A percentile compares a stretch with the other conserved stretches of the same genome.
phyloP scores from a whole-genome alignment of 352 stramenopile species.

The Phytophthora sojae region DNA sequence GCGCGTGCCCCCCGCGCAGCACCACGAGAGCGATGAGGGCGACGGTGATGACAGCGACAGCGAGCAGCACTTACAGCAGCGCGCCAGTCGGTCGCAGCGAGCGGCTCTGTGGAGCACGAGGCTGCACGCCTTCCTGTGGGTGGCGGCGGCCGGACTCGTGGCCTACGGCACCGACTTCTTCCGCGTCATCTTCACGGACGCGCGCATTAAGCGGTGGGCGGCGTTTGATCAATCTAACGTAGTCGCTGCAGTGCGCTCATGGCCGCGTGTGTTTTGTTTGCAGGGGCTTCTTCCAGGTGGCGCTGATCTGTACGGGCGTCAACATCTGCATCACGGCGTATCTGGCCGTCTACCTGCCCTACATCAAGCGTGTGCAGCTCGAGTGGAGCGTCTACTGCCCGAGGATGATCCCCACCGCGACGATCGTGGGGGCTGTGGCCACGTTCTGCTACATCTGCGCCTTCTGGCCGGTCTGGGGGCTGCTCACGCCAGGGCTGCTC shows the following conservation, averaged over 20 bases:
- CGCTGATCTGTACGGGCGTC: conserved; percentile 76
- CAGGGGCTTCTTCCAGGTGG: conserved; percentile 86
- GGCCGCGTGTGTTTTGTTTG: neutral
- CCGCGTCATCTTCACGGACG: conserved; percentile 69
- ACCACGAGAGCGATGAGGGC: conserved; percentile 43
- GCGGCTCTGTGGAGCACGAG: conserved; percentile 74
- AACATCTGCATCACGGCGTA: conserved; percentile 91
- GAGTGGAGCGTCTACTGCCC: conserved; percentile 95
- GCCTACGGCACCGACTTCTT: conserved; percentile 81
- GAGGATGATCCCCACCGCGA: conserved; percentile 91
- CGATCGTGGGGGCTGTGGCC: conserved; percentile 68
- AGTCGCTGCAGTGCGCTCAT: too few relatives aligned
- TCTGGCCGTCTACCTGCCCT: conserved; percentile 87
- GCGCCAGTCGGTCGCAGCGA: conserved; percentile 46
- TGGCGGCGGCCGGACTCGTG: conserved; percentile 56
- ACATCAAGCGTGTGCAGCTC: conserved; percentile 82
- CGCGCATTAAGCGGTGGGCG: conserved; percentile 50
- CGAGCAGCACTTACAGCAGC: conserved; percentile 32
- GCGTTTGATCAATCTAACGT: neutral
- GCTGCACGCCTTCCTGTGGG: conserved; percentile 79
- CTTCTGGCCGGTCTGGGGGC: conserved; percentile 93
- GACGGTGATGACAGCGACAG: conserved; percentile 48
- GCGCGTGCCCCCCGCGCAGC: conserved; percentile 58
- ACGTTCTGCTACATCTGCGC: conserved; percentile 84
- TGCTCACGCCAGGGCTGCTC: conserved; percentile 91